Evolutionary conservation across 1,139 yeast species (phyloP).

Genomic region (Hyphopichia fennica): DNA sequence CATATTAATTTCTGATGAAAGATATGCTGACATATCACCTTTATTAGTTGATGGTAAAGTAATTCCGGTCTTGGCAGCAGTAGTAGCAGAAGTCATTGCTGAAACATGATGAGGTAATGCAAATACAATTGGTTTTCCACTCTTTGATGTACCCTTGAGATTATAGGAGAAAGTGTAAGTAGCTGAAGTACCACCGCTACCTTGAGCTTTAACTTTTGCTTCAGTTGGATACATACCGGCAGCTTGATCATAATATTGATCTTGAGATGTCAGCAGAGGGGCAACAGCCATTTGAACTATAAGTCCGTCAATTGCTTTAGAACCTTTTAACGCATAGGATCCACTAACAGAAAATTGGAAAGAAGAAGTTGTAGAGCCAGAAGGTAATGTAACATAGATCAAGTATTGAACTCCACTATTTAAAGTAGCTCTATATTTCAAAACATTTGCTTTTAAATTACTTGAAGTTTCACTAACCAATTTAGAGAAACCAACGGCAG

Average conservation of each 20-base stretch:
- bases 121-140: constrained; percentile 56
- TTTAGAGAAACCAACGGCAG: constrained; percentile 52
- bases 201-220: constrained; percentile 31
- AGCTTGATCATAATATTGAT: constrained; percentile 31
- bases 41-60: constrained; percentile 59
- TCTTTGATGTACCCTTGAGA: constrained; percentile 52
- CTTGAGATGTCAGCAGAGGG: constrained; percentile 30
- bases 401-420: constrained; percentile 51
- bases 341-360: constrained; percentile 39
- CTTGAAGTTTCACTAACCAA: constrained; percentile 48
- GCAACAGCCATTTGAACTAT: constrained; percentile 63
- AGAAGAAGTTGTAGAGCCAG: constrained; percentile 20
- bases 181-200: constrained; percentile 36
- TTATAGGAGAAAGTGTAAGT: constrained; percentile 53
- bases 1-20: constrained; percentile 51
- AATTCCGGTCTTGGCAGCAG: constrained; percentile 46
- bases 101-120: constrained; percentile 73
- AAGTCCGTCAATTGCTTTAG: constrained; percentile 50
- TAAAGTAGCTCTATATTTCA: constrained; percentile 57
- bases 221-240: constrained; percentile 41
- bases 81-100: constrained; percentile 43
- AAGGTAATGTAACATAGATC: constrained; percentile 56
- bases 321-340: constrained; percentile 41
- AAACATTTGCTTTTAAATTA: constrained; percentile 36
- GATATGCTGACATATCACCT: constrained; percentile 64